Conservation (phyloP, 2,329 filamentous ascomycete species). For the Pseudogymnoascus destructans region DNA sequence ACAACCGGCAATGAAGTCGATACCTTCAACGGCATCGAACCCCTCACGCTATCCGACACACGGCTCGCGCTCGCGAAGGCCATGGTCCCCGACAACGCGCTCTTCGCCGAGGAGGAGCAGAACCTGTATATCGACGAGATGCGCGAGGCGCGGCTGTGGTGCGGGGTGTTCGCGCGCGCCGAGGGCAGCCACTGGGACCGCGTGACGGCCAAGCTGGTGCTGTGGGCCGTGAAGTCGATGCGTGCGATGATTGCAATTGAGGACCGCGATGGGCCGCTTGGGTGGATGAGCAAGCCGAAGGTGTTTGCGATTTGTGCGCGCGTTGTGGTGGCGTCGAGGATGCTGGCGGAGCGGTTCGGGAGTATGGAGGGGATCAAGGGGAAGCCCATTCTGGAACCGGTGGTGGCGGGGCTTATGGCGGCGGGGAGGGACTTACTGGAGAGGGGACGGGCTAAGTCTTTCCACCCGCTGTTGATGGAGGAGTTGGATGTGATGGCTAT, state of each 20-base stretch:
- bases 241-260: conserved; percentile 17
- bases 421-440: background rate
- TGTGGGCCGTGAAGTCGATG: conserved; percentile 11
- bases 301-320: conserved; percentile 48
- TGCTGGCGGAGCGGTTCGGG: conserved; percentile 1
- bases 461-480: conserved; percentile 3
- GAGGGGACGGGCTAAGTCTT: background rate
- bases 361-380: background rate
- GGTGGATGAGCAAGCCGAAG: conserved; percentile 56
- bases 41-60: background rate
- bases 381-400: background rate
- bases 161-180: conserved; percentile 13
- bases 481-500: background rate
- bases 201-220: conserved; percentile 1
- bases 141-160: conserved; percentile 60
- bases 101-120: conserved; percentile 84
- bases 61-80: conserved; percentile 29
- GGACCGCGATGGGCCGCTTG: conserved; percentile 50
- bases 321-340: conserved; percentile 28
- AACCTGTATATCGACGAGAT: conserved; percentile 87
- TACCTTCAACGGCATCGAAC: background rate
- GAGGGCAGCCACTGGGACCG: background rate
- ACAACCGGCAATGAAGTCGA: conserved; percentile 2
- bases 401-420: background rate
- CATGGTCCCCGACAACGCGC: conserved; percentile 45